Evolutionary conservation across 2,329 filamentous ascomycete genomes (phyloP).

Genomic region (Exophiala dermatitidis): DNA sequence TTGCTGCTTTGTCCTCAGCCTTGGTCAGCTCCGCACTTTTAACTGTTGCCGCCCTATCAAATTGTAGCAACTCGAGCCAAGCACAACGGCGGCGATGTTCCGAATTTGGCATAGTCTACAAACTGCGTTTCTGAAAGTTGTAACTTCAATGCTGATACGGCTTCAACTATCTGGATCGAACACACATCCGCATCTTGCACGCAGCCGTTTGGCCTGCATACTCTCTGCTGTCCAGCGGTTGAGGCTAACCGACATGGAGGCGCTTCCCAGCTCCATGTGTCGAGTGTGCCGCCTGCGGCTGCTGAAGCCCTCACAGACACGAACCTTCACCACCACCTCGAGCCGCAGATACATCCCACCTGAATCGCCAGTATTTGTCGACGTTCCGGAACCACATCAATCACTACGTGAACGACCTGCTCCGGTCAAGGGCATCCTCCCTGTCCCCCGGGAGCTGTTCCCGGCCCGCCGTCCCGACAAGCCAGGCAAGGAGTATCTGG

Average conservation of each 20-base stretch:
- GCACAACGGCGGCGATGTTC: background rate
- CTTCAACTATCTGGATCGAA: background rate
- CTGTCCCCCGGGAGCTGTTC: conserved; percentile 77
- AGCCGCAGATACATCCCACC: conserved; percentile 55
- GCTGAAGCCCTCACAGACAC: conserved; percentile 23
- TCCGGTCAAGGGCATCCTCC: conserved; percentile 66
- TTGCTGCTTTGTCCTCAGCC: background rate
- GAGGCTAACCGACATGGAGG: conserved; percentile 12
- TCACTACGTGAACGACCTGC: conserved; percentile 27
- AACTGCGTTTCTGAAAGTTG: background rate
- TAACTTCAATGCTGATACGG: background rate
- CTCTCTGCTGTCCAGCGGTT: too few species aligned
- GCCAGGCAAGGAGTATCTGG: conserved; percentile 45
- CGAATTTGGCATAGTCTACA: background rate
- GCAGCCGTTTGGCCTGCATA: background rate
- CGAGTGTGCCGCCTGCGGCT: conserved; percentile 23
- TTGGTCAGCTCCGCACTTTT: too few species aligned
- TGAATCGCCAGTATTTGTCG: conserved; percentile 81
- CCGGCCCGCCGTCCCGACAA: conserved; percentile 55
- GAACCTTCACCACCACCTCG: conserved; percentile 43
- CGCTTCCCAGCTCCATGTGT: conserved; percentile 21
- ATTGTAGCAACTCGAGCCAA: background rate
- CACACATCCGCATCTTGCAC: background rate
- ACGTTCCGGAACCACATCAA: conserved; percentile 62
- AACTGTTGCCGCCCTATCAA: background rate